Evolutionary conservation across 2,329 filamentous ascomycete genomes (phyloP), one percentile per base, ranked within the genome.

Genomic region (Nemania diffusa): DNA sequence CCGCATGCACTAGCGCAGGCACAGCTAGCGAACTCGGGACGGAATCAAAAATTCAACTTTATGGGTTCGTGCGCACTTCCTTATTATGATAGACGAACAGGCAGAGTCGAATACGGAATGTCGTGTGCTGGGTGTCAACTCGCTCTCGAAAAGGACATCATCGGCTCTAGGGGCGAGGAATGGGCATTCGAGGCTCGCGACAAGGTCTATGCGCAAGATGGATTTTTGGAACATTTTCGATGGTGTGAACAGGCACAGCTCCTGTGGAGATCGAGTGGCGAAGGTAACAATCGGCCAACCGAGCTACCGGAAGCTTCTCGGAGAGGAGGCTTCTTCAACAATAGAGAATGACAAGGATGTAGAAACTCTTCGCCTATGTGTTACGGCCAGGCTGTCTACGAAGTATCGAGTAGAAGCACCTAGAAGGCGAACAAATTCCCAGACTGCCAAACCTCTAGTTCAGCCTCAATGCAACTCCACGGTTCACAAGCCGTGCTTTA

Each of bases 171-270:
- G n/a, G 64, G 42, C n/a, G 61, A 66, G 51, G 22, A 65, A 26
- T 71, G 69, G 70, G 69, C 65, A 34, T 69, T 62, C 51, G 65
- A 74, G 48, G 61, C 29, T 62, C 67, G 67, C n/a, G 67, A 71
- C 48, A 65, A 60, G 59, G 61, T 68, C 27, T 79, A 77, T 73
- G 60, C 76, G 48, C 73, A 66, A 69, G 69, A 73, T 62, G 73
- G 66, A 24, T 78, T 79, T 70, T 60, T 79, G 61, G 65, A 74
- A 56, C 76, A 80, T 69, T 79, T 79, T 71, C 69, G 69, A 69
- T 77, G 73, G 74, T 80, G 77, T 73, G 71, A 76, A 71, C 73
- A 76, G 68, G 77, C 76, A 66, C 76, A 79, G 67, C 50, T 72
- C 32, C 65, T 79, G 50, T 79, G 77, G 78, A 61, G 27, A 40